phyloP scores from a whole-genome alignment of 2,329 filamentous ascomycete genomes.

The Pyrenophora graminea region DNA sequence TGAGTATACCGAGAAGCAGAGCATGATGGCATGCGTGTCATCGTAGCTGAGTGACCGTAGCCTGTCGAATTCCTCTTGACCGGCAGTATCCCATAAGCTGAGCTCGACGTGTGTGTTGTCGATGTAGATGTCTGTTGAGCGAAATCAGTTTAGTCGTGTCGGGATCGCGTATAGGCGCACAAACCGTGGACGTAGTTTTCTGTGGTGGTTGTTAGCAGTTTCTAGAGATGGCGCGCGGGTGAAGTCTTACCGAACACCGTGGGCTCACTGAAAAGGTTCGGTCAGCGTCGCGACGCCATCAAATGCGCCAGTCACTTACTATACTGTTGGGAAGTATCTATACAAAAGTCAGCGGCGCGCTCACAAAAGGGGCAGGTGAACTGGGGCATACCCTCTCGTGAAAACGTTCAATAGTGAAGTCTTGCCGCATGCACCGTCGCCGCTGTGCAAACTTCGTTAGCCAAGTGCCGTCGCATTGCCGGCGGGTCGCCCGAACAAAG shows the following conservation, averaged over 20 bases:
- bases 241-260: constrained; percentile 74
- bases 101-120: constrained; percentile 96
- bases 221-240: not conserved
- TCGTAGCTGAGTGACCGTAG: constrained; percentile 94
- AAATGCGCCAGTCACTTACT: constrained; percentile 58
- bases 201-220: constrained; percentile 38
- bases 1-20: constrained; percentile 77
- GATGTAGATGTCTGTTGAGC: constrained; percentile 83
- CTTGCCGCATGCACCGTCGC: constrained; percentile 96
- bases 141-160: constrained; percentile 13
- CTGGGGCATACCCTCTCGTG: constrained; percentile 80
- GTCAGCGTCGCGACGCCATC: constrained; percentile 22
- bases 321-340: constrained; percentile 96
- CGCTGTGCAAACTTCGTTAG: constrained; percentile 58
- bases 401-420: constrained; percentile 97
- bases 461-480: constrained; percentile 24
- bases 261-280: constrained; percentile 66
- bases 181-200: constrained; percentile 98
- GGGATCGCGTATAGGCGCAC: constrained; percentile 27
- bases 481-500: constrained; percentile 10
- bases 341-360: constrained; percentile 20
- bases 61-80: constrained; percentile 98
- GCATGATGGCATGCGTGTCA: constrained; percentile 98
- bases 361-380: not conserved
- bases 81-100: constrained; percentile 96